Evolutionary conservation across 2,329 filamentous ascomycete species (phyloP).

Genomic region (Chaetothyriales sp.): DNA sequence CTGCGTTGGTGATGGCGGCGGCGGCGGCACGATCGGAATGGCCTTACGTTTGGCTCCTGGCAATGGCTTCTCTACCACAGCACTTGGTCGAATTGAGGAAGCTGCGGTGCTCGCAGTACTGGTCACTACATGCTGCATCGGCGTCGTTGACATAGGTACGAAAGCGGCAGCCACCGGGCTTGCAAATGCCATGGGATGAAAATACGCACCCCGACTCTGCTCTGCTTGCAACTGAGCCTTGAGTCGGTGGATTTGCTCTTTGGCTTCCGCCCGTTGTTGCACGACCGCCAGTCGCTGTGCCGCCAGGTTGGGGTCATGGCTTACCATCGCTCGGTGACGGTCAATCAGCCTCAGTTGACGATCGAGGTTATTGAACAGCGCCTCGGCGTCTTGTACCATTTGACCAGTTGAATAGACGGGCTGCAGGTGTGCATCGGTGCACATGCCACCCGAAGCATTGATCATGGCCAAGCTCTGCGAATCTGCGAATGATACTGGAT

Average conservation of each 20-base stretch:
- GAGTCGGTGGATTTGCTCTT: conserved; percentile 3
- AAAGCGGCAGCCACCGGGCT: not conserved
- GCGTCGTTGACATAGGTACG: not conserved
- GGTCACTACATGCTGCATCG: not conserved
- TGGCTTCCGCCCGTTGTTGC: conserved; percentile 13
- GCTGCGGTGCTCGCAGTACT: not conserved
- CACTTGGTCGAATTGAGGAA: not conserved
- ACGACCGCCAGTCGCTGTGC: conserved; percentile 14
- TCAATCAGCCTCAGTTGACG: conserved; percentile 16
- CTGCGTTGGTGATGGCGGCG: conserved; percentile 1
- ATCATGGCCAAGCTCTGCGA: not conserved
- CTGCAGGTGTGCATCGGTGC: not conserved
- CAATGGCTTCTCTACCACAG: not conserved
- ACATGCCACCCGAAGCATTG: not conserved
- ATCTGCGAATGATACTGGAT: not conserved
- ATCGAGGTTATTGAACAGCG: conserved; percentile 12
- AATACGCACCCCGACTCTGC: not conserved
- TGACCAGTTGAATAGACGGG: not conserved
- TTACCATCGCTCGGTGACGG: conserved; percentile 14
- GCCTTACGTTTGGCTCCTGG: not conserved
- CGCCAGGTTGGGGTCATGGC: conserved; percentile 7
- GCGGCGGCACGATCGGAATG: conserved; percentile 18
- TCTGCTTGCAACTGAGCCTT: not conserved
- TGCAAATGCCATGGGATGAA: not conserved
- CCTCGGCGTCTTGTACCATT: not conserved